Percentiles rank a stretch among this genome's conserved stretches.
These are phyloP conservation scores for Cornus kousa DNA, from an alignment of 148 eudicot species.

Conservation along the genomic window DNA sequence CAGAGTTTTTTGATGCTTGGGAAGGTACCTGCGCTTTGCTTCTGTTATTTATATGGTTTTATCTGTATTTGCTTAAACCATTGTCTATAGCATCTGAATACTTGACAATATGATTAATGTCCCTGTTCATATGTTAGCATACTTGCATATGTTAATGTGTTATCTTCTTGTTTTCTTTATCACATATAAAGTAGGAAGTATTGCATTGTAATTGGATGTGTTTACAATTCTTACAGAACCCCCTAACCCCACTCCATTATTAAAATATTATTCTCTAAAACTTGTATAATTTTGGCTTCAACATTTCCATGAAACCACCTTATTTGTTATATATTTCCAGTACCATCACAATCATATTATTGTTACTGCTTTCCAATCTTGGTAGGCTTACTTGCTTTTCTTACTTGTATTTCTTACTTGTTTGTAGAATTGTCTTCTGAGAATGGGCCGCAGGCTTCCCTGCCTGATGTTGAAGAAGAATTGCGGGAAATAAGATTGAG, in stretches of 20 bases:
- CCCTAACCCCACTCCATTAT: no score
- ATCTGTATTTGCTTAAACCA: background rate
- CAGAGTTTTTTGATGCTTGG: conserved; percentile 93
- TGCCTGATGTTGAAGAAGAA: conserved; percentile 60
- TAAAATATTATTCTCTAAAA: no score
- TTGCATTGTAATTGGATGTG: background rate
- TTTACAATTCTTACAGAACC: no score
- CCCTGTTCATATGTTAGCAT: background rate
- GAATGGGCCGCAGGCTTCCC: conserved; percentile 49
- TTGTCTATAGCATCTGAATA: background rate
- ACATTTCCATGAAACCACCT: background rate
- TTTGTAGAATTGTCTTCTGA: conserved; percentile 76
- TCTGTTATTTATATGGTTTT: background rate
- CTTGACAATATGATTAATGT: background rate
- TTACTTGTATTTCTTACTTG: conserved; percentile 12
- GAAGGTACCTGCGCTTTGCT: conserved; percentile 50
- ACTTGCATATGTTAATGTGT: background rate
- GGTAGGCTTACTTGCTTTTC: conserved; percentile 12
- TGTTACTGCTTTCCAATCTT: conserved; percentile 1
- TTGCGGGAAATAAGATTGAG: conserved; percentile 73
- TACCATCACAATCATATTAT: background rate
- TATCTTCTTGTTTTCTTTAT: background rate
- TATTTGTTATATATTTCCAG: background rate
- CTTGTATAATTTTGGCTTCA: background rate
- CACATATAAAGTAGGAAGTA: background rate